Evolutionary conservation across 768 basidiomycete species (phyloP).

Genomic region (Inosperma sp.): DNA sequence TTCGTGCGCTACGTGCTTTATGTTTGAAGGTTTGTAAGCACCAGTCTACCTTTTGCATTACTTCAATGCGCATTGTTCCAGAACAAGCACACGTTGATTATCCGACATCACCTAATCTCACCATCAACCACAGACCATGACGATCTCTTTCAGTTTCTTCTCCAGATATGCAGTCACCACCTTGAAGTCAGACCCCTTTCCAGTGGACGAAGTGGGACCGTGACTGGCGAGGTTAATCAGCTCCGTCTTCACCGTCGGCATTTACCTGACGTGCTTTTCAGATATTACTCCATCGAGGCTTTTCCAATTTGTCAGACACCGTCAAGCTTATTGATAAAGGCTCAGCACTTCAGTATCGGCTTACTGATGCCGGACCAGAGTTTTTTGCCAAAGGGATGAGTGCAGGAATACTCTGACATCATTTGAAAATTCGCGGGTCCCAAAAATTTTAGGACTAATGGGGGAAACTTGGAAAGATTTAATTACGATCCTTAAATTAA

Average conservation of each 20-base stretch:
- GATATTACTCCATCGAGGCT: slow-evolving; percentile 62
- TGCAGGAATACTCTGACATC: slow-evolving; percentile 59
- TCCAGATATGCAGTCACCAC: slow-evolving; percentile 64
- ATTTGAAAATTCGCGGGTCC: too few relatives aligned
- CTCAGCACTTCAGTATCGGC: slow-evolving; percentile 62
- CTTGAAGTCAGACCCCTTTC: slow-evolving; percentile 66
- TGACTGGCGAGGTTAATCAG: slow-evolving; percentile 65
- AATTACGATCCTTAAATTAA: too few relatives aligned
- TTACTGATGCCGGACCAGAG: slow-evolving; percentile 58
- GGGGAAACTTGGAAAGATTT: too few relatives aligned
- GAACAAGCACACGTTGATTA: slow-evolving; percentile 50
- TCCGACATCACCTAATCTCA: slow-evolving; percentile 61
- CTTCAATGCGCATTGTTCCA: slow-evolving; percentile 20
- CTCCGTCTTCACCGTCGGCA: neutral
- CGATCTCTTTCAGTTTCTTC: slow-evolving; percentile 51
- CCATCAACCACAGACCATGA: slow-evolving; percentile 48
- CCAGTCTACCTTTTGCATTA: neutral
- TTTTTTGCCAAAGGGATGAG: slow-evolving; percentile 76
- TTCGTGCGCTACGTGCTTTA: slow-evolving; percentile 51
- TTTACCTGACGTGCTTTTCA: slow-evolving; percentile 22
- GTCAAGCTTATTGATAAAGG: slow-evolving; percentile 47
- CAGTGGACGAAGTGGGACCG: slow-evolving; percentile 71
- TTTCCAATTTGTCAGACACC: slow-evolving; percentile 30
- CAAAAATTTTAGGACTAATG: too few relatives aligned
- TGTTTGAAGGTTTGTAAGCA: slow-evolving; percentile 55